Percentiles rank a stretch among this genome's conserved stretches.
These are phyloP conservation scores for Lentinula boryana DNA, from an alignment of 768 basidiomycete species.

Conservation along the genomic window DNA sequence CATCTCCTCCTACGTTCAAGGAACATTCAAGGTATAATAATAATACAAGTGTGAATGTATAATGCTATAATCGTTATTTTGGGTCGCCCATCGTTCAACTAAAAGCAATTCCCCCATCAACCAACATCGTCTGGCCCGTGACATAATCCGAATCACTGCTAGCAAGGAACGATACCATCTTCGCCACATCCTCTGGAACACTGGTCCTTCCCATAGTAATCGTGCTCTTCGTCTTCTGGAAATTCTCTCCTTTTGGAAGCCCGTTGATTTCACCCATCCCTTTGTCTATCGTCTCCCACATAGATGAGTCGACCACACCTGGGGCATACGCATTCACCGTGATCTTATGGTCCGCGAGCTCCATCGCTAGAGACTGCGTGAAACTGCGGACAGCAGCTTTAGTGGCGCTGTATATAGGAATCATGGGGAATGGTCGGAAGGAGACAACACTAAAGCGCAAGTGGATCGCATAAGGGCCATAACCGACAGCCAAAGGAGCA, in stretches of 20 bases:
- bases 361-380: conserved; percentile 8
- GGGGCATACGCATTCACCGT: conserved; percentile 11
- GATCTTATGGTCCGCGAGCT: conserved; percentile 7
- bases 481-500: neutral
- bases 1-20: too few relatives aligned
- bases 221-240: neutral
- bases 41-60: too few relatives aligned
- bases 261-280: conserved; percentile 5
- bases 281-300: conserved; percentile 6
- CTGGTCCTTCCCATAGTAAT: conserved; percentile 11
- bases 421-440: neutral
- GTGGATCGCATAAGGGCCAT: neutral
- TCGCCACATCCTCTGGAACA: conserved; percentile 18
- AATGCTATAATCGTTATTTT: neutral
- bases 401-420: conserved; percentile 5
- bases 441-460: neutral
- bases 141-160: conserved; percentile 21
- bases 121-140: conserved; percentile 13
- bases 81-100: neutral
- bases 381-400: conserved; percentile 10
- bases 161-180: conserved; percentile 19
- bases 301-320: conserved; percentile 2
- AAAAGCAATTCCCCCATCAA: conserved; percentile 8
- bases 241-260: conserved; percentile 4
- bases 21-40: too few relatives aligned